phyloP scores from a whole-genome alignment of 1,139 yeast species.

The Nadsonia starkeyi-henricii region DNA sequence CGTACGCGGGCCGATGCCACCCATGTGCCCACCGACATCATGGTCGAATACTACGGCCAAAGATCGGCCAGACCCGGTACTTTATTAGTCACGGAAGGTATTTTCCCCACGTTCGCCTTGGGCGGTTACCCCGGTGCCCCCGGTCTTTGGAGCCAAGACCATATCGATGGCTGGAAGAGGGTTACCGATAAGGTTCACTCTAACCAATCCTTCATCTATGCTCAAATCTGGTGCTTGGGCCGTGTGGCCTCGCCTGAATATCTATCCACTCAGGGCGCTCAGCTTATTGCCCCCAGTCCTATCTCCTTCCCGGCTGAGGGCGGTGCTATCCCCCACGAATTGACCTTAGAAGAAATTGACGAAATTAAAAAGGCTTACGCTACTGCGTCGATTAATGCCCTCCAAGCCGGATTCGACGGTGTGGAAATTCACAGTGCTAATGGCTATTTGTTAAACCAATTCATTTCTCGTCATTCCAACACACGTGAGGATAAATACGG shows the following conservation, averaged over 20 bases:
- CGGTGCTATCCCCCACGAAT: conserved; percentile 24
- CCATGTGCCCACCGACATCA: background rate
- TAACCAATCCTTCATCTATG: conserved; percentile 34
- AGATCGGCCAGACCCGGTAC: conserved; percentile 1
- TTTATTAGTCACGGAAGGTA: conserved; percentile 1
- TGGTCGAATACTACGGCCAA: conserved; percentile 1
- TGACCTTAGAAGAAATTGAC: conserved; percentile 31
- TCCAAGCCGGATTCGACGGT: conserved; percentile 49
- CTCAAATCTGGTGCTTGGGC: conserved; percentile 48
- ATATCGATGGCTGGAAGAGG: conserved; percentile 34
- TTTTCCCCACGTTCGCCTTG: background rate
- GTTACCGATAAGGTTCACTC: conserved; percentile 36
- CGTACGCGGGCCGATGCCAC: conserved; percentile 26
- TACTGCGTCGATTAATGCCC: conserved; percentile 31
- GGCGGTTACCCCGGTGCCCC: conserved; percentile 33
- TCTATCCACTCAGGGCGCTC: conserved; percentile 25
- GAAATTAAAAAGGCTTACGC: conserved; percentile 24
- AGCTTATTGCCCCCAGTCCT: conserved; percentile 15
- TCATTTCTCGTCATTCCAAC: conserved; percentile 36
- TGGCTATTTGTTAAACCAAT: conserved; percentile 50
- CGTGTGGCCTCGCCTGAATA: conserved; percentile 33
- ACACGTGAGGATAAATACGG: conserved; percentile 51
- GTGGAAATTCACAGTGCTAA: conserved; percentile 54
- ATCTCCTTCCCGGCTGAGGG: conserved; percentile 8
- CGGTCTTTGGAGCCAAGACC: conserved; percentile 36